Base-by-base conservation (phyloP, 805 yeast species). In the Candida sanyiensis region DNA sequence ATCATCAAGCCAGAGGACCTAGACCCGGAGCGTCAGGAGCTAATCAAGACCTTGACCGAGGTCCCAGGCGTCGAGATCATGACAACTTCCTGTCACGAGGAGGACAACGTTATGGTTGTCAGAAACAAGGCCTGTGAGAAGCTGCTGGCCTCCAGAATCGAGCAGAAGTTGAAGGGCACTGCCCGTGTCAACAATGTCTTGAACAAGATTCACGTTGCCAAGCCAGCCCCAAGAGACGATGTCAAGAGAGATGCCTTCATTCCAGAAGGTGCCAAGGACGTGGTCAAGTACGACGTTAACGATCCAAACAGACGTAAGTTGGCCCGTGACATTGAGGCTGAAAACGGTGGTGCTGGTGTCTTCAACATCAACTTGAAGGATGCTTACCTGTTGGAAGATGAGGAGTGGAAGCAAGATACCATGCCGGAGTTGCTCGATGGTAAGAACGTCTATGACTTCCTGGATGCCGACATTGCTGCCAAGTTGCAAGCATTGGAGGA, bases 341-440 rank as follows among this genome's bases (percentile, higher is more conserved):
- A 83, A 61, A 86, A 93, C 56, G 98, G 98, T 59, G 98, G 98
- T 60, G 97, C 98, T 31, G 98, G 98, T 72, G 98, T 93, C 25
- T 93, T 68, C 72, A 93, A 88, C 68, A 77, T 93, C 59, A 88
- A 93, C 68, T 72, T 93, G 67, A 86, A 88, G 62, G 97, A 90
- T 58, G 83, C 81, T 57, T 93, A 94, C 64, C 51, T 93, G 46
- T 71, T 93, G 52, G 98, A 90, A 51, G 90, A 93, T 59, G 97
- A 90, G 37, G 94, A 86, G 48, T 93, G 99, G 99, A 90, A 90
- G 74, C 78, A 87, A 50, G 99, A 93, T 64, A 74, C 83, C 46
- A 87, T 93, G 87, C 99, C 99, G 20, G 99, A 93, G 70, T 74
- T 93, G 39, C 69, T 93, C 60, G 88, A 93, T 57, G 99, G 99